These are phyloP conservation scores for Onygenales sp. DNA, from an alignment of 2,329 filamentous ascomycete genomes.

Conservation along the genomic window DNA sequence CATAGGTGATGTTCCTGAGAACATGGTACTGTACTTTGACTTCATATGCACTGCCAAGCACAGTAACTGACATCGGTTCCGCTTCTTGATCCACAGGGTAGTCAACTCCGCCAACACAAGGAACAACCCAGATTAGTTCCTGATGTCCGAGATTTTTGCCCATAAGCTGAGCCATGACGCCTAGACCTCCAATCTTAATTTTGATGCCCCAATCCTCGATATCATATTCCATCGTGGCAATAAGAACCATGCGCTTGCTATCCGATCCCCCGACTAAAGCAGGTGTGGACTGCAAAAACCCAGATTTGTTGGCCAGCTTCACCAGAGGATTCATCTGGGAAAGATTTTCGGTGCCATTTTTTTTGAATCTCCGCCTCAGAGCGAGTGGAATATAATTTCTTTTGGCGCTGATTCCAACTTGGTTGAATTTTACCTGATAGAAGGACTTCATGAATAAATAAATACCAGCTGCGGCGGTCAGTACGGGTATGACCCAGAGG, in stretches of 20 bases:
- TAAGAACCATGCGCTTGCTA: constrained; percentile 47
- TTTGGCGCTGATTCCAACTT: constrained; percentile 46
- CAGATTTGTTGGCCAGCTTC: constrained; percentile 25
- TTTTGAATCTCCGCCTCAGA: constrained; percentile 25
- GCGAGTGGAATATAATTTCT: constrained; percentile 30
- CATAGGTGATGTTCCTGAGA: constrained; percentile 57
- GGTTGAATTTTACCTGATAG: constrained; percentile 55
- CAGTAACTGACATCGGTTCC: constrained; percentile 53
- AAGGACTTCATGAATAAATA: constrained; percentile 53
- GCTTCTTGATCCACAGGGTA: constrained; percentile 52
- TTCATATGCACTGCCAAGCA: constrained; percentile 52
- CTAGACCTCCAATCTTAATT: constrained; percentile 61
- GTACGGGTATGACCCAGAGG: constrained; percentile 44
- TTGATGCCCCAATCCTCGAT: constrained; percentile 62
- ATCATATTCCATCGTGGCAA: constrained; percentile 64
- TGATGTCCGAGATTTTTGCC: constrained; percentile 55
- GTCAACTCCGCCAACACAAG: constrained; percentile 53
- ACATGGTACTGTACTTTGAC: constrained; percentile 56
- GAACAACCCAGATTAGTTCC: constrained; percentile 57
- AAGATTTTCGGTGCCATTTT: constrained; percentile 17
- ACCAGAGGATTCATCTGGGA: constrained; percentile 25
- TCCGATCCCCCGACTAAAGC: constrained; percentile 24
- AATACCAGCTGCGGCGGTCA: constrained; percentile 41
- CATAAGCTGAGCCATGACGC: constrained; percentile 63
- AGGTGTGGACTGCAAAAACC: constrained; percentile 27